Conservation (phyloP, 2,329 filamentous ascomycete genomes). For the Orbilia brochopaga region DNA sequence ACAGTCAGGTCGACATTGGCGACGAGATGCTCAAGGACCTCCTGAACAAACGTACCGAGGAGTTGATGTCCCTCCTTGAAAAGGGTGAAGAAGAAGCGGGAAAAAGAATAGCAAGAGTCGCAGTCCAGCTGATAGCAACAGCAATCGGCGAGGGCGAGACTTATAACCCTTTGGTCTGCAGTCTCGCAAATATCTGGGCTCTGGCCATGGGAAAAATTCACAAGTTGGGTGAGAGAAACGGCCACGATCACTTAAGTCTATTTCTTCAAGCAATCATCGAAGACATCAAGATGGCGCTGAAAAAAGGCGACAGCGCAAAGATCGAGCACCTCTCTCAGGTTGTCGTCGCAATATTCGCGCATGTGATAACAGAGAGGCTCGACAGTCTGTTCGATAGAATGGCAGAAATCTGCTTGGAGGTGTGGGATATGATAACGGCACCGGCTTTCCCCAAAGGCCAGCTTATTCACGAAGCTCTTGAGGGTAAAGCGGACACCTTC, state of each 20-base stretch:
- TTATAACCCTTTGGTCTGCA: background rate
- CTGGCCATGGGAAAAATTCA: constrained; percentile 5
- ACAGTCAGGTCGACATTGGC: background rate
- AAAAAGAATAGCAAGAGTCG: constrained; percentile 3
- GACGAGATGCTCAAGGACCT: constrained; percentile 6
- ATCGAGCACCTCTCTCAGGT: no score
- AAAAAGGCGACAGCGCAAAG: no score
- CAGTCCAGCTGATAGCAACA: constrained; percentile 1
- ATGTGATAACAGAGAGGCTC: no score
- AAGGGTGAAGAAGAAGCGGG: background rate
- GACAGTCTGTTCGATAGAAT: no score
- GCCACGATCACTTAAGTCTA: background rate
- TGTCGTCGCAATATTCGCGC: no score
- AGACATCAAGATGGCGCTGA: no score
- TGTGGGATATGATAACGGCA: no score
- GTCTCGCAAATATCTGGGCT: constrained; percentile 2
- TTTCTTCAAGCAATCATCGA: no score
- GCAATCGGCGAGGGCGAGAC: background rate
- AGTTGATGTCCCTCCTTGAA: background rate
- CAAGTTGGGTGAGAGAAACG: background rate
- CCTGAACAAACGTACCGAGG: background rate
- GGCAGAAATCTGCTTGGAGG: no score
- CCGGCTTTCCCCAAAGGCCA: no score
- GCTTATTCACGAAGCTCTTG: no score
- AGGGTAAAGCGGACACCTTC: no score